Evolutionary conservation across 164 flowering plant genomes (phyloP).

Genomic region (Platanus orientalis): DNA sequence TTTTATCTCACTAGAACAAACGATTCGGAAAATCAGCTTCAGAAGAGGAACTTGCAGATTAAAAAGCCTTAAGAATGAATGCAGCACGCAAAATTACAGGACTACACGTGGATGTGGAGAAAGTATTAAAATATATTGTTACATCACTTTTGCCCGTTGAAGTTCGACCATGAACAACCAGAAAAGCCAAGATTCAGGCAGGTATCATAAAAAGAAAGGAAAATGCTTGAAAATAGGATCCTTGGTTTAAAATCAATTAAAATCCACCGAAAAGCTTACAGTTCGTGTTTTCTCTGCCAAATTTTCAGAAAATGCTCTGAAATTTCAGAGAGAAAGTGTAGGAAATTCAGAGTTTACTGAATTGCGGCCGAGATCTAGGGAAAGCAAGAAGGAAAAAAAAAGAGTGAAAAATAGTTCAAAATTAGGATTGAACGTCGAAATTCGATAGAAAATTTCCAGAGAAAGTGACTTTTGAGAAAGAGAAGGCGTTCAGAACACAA

Average conservation of each 20-base stretch:
- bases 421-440: no score
- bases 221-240: not conserved
- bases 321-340: not conserved
- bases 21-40: not conserved
- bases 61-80: not conserved
- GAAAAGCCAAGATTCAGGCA: not conserved
- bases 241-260: not conserved
- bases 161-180: not conserved
- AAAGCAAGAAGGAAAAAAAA: not conserved
- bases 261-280: not conserved
- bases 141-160: not conserved
- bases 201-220: not conserved
- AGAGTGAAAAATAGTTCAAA: not conserved
- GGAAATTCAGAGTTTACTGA: no score
- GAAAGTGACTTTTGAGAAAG: no score
- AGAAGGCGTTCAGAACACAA: no score
- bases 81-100: not conserved
- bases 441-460: no score
- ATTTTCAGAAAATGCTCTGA: not conserved
- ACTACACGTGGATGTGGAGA: not conserved
- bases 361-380: not conserved
- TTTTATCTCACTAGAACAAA: not conserved
- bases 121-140: not conserved
- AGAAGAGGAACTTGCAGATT: not conserved
- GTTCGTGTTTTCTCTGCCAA: not conserved